These are phyloP conservation scores for Vaccinium darrowii DNA, from an alignment of 148 eudicot species.

Conservation along the genomic window DNA sequence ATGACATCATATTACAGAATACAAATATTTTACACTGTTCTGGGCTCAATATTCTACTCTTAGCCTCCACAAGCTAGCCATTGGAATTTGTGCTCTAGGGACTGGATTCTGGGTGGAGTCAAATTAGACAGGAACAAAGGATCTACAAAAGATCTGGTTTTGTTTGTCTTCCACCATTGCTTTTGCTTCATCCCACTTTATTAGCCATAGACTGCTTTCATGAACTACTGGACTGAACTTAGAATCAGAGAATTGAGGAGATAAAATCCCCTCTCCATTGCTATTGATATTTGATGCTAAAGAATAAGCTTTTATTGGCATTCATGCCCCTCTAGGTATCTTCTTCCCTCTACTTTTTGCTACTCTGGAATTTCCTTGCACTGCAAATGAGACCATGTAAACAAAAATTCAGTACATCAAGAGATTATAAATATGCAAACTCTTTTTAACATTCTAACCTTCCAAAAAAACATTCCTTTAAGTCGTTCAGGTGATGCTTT, in stretches of 20 bases:
- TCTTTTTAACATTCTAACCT: neutral
- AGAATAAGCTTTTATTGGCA: constrained; percentile 10
- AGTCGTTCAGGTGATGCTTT: neutral
- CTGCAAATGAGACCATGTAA: neutral
- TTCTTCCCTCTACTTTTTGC: neutral
- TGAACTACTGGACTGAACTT: neutral
- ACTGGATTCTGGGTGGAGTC: neutral
- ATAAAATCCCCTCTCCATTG: neutral
- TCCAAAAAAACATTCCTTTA: neutral
- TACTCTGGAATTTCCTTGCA: neutral
- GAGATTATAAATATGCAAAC: neutral
- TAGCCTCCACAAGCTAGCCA: constrained; percentile 11
- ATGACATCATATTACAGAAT: neutral
- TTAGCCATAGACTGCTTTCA: neutral
- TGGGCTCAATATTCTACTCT: neutral
- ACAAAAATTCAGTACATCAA: neutral
- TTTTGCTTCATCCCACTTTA: constrained; percentile 10
- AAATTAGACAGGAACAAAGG: constrained; percentile 20
- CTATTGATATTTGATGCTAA: constrained; percentile 8
- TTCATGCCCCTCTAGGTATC: constrained; percentile 8
- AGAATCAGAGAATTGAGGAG: constrained; percentile 4
- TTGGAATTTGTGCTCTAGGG: constrained; percentile 10
- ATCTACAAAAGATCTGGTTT: constrained; percentile 20
- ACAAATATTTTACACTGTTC: too few species aligned
- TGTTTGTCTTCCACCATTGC: constrained; percentile 7